Conservation (phyloP, 306 rosid genomes). For the Quercus alba region DNA sequence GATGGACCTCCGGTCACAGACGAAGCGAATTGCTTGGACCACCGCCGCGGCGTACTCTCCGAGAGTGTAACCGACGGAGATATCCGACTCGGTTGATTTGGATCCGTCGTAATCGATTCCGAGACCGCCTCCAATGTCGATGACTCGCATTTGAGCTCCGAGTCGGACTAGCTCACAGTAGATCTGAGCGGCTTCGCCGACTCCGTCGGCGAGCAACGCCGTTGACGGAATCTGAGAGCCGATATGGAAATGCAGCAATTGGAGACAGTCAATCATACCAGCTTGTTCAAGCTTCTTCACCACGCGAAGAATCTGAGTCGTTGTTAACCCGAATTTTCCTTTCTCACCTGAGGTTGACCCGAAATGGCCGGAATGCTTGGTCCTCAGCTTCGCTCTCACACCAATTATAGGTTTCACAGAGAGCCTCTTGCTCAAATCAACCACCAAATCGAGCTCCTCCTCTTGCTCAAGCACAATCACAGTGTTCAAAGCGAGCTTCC, state of each 20-base stretch:
- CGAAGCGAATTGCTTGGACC: slow-evolving; percentile 52
- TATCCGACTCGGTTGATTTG: slow-evolving; percentile 62
- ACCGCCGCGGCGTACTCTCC: slow-evolving; percentile 77
- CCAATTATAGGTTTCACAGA: slow-evolving; percentile 73
- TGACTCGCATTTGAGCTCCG: slow-evolving; percentile 73
- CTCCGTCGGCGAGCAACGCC: slow-evolving; percentile 61
- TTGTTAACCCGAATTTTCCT: slow-evolving; percentile 83
- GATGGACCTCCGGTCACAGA: slow-evolving; percentile 55
- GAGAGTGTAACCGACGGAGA: slow-evolving; percentile 65
- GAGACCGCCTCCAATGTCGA: slow-evolving; percentile 89
- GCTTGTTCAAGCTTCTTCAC: slow-evolving; percentile 61
- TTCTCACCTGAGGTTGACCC: slow-evolving; percentile 90
- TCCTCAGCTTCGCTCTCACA: slow-evolving; percentile 74
- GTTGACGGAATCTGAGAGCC: slow-evolving; percentile 88
- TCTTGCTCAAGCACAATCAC: slow-evolving; percentile 87
- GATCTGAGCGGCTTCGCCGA: slow-evolving; percentile 84
- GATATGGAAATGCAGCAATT: slow-evolving; percentile 82
- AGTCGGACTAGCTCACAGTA: slow-evolving; percentile 85
- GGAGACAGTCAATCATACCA: slow-evolving; percentile 80
- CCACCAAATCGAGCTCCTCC: slow-evolving; percentile 72
- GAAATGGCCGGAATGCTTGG: slow-evolving; percentile 83
- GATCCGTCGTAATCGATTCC: slow-evolving; percentile 91
- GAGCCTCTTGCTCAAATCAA: slow-evolving; percentile 64
- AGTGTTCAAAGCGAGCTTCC: slow-evolving; percentile 64
- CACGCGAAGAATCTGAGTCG: slow-evolving; percentile 63